These are phyloP conservation scores for Aspergillus texensis DNA, from an alignment of 2,329 filamentous ascomycete genomes.

Conservation along the genomic window DNA sequence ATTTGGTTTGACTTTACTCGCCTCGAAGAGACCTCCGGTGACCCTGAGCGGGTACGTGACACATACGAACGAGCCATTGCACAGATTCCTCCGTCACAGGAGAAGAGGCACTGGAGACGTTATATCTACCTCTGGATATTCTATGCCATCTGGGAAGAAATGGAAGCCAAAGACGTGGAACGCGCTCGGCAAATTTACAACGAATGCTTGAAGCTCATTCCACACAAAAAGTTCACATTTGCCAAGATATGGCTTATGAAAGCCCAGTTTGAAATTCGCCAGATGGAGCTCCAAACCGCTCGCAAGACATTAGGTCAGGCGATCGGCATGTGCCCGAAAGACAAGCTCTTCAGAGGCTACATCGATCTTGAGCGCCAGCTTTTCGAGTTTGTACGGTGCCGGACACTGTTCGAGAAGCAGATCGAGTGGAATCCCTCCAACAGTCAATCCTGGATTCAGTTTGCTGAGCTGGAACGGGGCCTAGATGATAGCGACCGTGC, in stretches of 20 bases:
- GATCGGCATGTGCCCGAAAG: constrained; percentile 93
- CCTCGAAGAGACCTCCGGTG: constrained; percentile 82
- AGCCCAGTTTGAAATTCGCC: constrained; percentile 89
- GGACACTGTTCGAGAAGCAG: constrained; percentile 90
- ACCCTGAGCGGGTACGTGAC: constrained; percentile 82
- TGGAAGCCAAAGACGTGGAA: constrained; percentile 75
- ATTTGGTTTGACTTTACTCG: constrained; percentile 94
- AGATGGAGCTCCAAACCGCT: constrained; percentile 76
- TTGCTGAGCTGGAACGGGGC: constrained; percentile 88
- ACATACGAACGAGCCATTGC: constrained; percentile 95
- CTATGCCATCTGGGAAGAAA: constrained; percentile 94
- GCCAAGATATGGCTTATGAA: constrained; percentile 95
- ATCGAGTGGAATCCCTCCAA: constrained; percentile 90
- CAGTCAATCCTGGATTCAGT: constrained; percentile 93
- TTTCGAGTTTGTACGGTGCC: constrained; percentile 90
- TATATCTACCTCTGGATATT: constrained; percentile 99
- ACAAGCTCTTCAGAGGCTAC: constrained; percentile 92
- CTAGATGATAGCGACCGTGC: constrained; percentile 87
- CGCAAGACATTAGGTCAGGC: constrained; percentile 87
- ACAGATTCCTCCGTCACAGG: constrained; percentile 89
- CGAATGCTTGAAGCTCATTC: constrained; percentile 82
- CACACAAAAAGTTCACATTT: constrained; percentile 96
- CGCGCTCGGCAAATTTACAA: constrained; percentile 88
- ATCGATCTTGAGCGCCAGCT: constrained; percentile 90
- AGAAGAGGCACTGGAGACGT: constrained; percentile 94